Evolutionary conservation across 257 asterid species (phyloP).

Genomic region (Petunia axillaris): DNA sequence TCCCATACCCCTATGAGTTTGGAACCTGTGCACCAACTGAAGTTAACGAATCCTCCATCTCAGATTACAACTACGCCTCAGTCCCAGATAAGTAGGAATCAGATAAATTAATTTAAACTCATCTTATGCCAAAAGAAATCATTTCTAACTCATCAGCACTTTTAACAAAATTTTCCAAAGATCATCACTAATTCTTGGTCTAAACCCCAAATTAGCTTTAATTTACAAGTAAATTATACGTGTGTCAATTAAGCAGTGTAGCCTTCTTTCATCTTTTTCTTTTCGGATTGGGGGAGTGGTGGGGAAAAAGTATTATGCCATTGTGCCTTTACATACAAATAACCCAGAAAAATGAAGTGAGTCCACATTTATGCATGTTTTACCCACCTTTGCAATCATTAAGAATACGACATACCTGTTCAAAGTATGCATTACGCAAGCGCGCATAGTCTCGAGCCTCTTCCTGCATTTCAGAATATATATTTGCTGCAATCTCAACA

Average conservation of each 20-base stretch:
- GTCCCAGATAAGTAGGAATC: no score
- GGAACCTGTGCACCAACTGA: neutral
- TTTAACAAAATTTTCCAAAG: constrained; percentile 1
- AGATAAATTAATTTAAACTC: no score
- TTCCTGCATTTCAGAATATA: constrained; percentile 94
- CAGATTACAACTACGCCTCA: no score
- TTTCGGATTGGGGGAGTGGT: no score
- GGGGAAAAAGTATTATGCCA: neutral
- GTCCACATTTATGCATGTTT: constrained; percentile 5
- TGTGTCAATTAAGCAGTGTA: no score
- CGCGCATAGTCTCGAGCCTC: constrained; percentile 99
- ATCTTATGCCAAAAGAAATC: no score
- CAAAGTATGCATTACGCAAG: constrained; percentile 86
- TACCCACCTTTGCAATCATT: constrained; percentile 18
- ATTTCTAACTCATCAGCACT: neutral
- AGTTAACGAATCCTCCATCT: no score
- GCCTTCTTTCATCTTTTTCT: no score
- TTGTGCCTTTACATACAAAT: neutral
- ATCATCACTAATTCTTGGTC: neutral
- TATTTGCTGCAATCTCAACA: constrained; percentile 77
- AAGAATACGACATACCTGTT: constrained; percentile 68
- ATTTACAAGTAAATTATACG: no score
- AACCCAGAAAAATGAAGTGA: neutral
- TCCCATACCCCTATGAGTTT: neutral
- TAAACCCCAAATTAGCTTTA: neutral